Conservation (phyloP, 345 rosid species). For the Trapa incisa region DNA sequence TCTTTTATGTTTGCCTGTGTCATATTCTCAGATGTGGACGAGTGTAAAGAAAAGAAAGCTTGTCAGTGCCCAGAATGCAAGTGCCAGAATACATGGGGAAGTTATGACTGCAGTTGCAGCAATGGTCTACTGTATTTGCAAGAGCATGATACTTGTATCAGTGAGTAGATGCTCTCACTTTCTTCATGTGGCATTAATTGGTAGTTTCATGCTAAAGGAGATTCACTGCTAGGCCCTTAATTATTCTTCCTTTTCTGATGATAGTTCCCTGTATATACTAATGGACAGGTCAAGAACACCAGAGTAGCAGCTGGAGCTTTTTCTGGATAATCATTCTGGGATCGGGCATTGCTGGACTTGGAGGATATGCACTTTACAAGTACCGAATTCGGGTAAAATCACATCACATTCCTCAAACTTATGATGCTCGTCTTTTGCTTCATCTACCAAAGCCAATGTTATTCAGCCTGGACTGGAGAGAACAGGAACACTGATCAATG, state of each 20-base stretch:
- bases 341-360: constrained; percentile 50
- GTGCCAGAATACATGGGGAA: constrained; percentile 91
- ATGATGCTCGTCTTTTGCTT: background rate
- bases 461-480: no score
- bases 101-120: constrained; percentile 81
- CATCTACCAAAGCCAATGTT: background rate
- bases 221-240: no score
- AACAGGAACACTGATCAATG: background rate
- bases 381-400: constrained; percentile 81
- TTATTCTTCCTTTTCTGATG: no score
- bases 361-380: constrained; percentile 81
- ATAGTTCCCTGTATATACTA: background rate
- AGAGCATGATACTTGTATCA: constrained; percentile 79
- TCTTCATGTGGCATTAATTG: background rate
- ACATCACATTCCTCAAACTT: background rate
- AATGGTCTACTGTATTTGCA: constrained; percentile 72
- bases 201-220: no score
- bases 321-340: constrained; percentile 66
- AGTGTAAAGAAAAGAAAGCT: constrained; percentile 74
- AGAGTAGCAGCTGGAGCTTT: constrained; percentile 34
- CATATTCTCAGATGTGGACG: constrained; percentile 46
- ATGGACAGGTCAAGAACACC: constrained; percentile 32
- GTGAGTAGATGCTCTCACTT: constrained; percentile 23
- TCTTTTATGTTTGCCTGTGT: background rate
- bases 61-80: constrained; percentile 68